Conservation (phyloP, 2,329 filamentous ascomycete genomes). For the Bretziella fagacearum region DNA sequence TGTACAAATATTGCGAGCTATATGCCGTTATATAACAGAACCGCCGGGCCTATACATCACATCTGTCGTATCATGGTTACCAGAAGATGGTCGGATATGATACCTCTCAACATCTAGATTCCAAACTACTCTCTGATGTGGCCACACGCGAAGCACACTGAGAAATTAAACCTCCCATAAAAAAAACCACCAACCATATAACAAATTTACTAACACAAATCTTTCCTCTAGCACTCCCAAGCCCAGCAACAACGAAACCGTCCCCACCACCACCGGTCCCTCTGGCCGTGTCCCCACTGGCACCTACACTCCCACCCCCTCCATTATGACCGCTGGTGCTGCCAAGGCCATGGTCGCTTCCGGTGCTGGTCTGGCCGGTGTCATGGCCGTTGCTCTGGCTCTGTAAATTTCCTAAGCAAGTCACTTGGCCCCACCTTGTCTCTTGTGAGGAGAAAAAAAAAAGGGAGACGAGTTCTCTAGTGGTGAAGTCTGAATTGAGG, state of each 20-base stretch:
- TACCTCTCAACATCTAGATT: neutral
- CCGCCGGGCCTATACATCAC: neutral
- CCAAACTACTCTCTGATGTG: neutral
- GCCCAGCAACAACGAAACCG: conserved; percentile 16
- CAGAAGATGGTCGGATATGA: too few species aligned
- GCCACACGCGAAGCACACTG: neutral
- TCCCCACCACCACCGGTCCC: conserved; percentile 15
- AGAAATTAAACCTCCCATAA: neutral
- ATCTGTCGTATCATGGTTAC: too few species aligned
- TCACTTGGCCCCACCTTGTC: neutral
- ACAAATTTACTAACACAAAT: neutral
- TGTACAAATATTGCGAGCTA: neutral
- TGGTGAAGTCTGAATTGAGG: conserved; percentile 9
- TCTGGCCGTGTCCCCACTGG: conserved; percentile 18
- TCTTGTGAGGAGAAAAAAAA: too few species aligned
- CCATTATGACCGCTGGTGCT: conserved; percentile 32
- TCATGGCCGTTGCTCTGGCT: conserved; percentile 35
- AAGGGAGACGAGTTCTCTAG: conserved; percentile 1
- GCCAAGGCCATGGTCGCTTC: conserved; percentile 39
- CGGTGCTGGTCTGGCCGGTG: conserved; percentile 41
- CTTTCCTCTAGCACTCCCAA: conserved; percentile 12
- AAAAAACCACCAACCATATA: neutral
- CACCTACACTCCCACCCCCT: conserved; percentile 19
- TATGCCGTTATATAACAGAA: neutral
- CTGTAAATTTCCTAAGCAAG: conserved; percentile 34